These are phyloP conservation scores for Pseudoperonospora humuli DNA, from an alignment of 352 stramenopile species.

Conservation along the genomic window DNA sequence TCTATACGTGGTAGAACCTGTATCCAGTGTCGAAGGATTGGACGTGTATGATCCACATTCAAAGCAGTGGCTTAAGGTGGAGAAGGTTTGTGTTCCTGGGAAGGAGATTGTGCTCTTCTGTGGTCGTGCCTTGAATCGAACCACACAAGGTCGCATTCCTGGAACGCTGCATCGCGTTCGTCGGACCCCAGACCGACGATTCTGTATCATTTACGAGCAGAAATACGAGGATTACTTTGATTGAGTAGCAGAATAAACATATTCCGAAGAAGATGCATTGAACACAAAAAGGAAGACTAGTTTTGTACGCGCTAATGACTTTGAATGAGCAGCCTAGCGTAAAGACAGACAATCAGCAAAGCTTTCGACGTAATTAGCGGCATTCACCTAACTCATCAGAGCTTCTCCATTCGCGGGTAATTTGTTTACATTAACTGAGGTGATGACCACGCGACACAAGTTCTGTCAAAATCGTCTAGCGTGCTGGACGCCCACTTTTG, in stretches of 20 bases:
- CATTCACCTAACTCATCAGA: too few relatives aligned
- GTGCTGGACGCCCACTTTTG: too few relatives aligned
- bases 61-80: constrained; percentile 43
- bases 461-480: too few relatives aligned
- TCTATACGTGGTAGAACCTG: constrained; percentile 49
- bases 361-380: too few relatives aligned
- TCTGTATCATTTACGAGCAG: constrained; percentile 63
- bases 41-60: constrained; percentile 48
- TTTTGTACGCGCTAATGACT: background rate
- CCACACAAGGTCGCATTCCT: constrained; percentile 37
- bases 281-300: background rate
- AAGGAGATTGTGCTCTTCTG: constrained; percentile 59
- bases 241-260: constrained; percentile 6
- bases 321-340: background rate
- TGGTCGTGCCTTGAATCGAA: constrained; percentile 39
- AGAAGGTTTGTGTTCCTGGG: constrained; percentile 39
- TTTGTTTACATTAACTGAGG: too few relatives aligned
- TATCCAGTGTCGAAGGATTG: constrained; percentile 42
- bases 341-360: background rate
- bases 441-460: background rate
- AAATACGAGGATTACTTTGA: constrained; percentile 55
- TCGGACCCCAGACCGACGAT: constrained; percentile 28
- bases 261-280: background rate
- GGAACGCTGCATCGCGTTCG: constrained; percentile 49
- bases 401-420: too few relatives aligned